These are phyloP conservation scores for Naganishia vishniacii DNA, from an alignment of 768 basidiomycete species.

Conservation along the genomic window DNA sequence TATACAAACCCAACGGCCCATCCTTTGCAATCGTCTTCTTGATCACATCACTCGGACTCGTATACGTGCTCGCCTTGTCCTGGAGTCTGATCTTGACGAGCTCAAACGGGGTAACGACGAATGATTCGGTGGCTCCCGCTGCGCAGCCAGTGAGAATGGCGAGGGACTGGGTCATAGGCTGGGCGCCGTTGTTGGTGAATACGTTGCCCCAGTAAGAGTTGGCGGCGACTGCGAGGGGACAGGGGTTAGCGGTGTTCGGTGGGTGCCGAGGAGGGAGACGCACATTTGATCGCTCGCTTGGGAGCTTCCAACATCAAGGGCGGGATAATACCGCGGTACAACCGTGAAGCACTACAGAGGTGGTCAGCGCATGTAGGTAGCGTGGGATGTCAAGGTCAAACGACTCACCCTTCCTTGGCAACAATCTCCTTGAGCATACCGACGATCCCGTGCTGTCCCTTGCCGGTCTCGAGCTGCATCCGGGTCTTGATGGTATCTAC, in stretches of 20 bases:
- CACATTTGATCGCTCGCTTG: constrained; percentile 86
- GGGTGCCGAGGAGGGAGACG: constrained; percentile 25
- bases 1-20: constrained; percentile 55
- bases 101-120: constrained; percentile 88
- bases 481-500: constrained; percentile 98
- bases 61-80: constrained; percentile 83
- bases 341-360: constrained; percentile 41
- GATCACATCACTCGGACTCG: constrained; percentile 86
- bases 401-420: constrained; percentile 61
- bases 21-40: constrained; percentile 69
- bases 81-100: constrained; percentile 64
- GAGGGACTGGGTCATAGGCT: constrained; percentile 81
- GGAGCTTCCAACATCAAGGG: constrained; percentile 93
- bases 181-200: constrained; percentile 55
- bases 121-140: constrained; percentile 92
- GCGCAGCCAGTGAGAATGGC: constrained; percentile 84
- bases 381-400: no score
- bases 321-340: constrained; percentile 95
- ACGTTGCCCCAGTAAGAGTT: constrained; percentile 90
- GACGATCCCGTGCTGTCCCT: constrained; percentile 66
- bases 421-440: constrained; percentile 79
- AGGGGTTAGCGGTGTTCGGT: not conserved
- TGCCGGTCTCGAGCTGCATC: constrained; percentile 91
- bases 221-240: constrained; percentile 53
- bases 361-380: no score